These are phyloP conservation scores for Schizothecium vesticola DNA, from an alignment of 495 filamentous ascomycete species.

Conservation along the genomic window DNA sequence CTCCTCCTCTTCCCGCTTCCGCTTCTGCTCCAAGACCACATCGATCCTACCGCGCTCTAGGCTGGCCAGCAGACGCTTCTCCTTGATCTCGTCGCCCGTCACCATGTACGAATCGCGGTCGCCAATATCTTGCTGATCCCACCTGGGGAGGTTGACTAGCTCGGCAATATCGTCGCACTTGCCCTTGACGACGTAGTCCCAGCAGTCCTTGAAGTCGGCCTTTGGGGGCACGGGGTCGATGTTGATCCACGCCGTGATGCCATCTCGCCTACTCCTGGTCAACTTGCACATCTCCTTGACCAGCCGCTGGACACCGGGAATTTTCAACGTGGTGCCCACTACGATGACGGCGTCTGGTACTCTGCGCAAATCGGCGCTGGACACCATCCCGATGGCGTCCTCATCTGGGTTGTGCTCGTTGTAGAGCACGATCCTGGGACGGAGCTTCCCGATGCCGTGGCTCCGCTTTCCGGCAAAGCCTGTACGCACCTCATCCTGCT, in stretches of 20 bases:
- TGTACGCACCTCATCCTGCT: conserved; percentile 68
- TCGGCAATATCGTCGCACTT: conserved; percentile 84
- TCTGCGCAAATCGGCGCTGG: conserved; percentile 73
- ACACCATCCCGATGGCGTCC: conserved; percentile 88
- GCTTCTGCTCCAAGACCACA: conserved; percentile 28
- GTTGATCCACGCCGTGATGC: conserved; percentile 94
- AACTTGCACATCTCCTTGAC: conserved; percentile 84
- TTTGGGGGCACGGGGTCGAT: conserved; percentile 73
- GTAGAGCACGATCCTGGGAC: conserved; percentile 92
- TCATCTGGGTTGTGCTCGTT: conserved; percentile 96
- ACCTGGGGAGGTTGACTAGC: conserved; percentile 64
- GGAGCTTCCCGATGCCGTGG: conserved; percentile 85
- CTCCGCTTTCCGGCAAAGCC: conserved; percentile 80
- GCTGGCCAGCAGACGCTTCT: conserved; percentile 24
- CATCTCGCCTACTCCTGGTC: conserved; percentile 72
- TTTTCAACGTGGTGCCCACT: conserved; percentile 90
- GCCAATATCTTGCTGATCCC: conserved; percentile 58
- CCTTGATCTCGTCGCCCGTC: conserved; percentile 37
- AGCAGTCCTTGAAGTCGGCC: conserved; percentile 83
- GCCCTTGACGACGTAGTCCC: conserved; percentile 82
- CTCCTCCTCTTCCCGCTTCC: conserved; percentile 20
- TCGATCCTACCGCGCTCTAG: conserved; percentile 34
- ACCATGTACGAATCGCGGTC: conserved; percentile 34
- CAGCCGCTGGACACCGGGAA: conserved; percentile 83
- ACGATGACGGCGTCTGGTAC: conserved; percentile 90